phyloP scores from a whole-genome alignment of 805 yeast species.

The Myxozyma geophila region DNA sequence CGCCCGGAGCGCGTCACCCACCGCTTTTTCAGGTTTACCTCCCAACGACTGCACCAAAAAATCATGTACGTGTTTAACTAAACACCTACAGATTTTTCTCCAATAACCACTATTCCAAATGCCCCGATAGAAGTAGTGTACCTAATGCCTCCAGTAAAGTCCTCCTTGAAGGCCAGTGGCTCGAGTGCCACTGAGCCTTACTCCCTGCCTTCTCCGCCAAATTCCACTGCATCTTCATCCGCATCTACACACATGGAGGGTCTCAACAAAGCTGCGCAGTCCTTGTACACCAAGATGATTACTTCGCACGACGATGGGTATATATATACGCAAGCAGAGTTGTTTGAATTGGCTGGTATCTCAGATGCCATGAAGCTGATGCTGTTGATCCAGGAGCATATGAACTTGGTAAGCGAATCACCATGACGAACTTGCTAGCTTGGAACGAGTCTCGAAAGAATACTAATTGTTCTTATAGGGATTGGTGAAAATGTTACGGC shows the following conservation, averaged over 20 bases:
- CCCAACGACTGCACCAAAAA: conserved; percentile 2
- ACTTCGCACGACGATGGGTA: conserved; percentile 47
- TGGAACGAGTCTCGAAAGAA: conserved; percentile 29
- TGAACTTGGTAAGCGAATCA: conserved; percentile 42
- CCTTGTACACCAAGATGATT: conserved; percentile 32
- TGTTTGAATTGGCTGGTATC: conserved; percentile 56
- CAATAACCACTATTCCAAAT: neutral
- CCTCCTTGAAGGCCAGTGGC: conserved; percentile 13
- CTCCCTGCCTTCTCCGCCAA: conserved; percentile 16
- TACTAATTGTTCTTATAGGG: conserved; percentile 60
- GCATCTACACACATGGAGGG: conserved; percentile 18
- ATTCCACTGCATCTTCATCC: conserved; percentile 10
- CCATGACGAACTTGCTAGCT: neutral
- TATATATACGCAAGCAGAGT: conserved; percentile 69
- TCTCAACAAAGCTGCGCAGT: conserved; percentile 26
- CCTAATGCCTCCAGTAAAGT: conserved; percentile 20
- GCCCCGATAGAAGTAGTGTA: conserved; percentile 4
- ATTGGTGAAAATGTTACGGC: conserved; percentile 69
- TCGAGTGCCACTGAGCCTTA: conserved; percentile 14
- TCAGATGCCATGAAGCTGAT: conserved; percentile 51
- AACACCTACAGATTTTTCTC: neutral
- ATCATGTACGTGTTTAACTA: neutral
- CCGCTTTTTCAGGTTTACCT: conserved; percentile 1
- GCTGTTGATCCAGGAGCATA: conserved; percentile 52
- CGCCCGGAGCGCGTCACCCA: conserved; percentile 6